phyloP scores from a whole-genome alignment of 2,329 filamentous ascomycete species.

The Ascosphaera acerosa region DNA sequence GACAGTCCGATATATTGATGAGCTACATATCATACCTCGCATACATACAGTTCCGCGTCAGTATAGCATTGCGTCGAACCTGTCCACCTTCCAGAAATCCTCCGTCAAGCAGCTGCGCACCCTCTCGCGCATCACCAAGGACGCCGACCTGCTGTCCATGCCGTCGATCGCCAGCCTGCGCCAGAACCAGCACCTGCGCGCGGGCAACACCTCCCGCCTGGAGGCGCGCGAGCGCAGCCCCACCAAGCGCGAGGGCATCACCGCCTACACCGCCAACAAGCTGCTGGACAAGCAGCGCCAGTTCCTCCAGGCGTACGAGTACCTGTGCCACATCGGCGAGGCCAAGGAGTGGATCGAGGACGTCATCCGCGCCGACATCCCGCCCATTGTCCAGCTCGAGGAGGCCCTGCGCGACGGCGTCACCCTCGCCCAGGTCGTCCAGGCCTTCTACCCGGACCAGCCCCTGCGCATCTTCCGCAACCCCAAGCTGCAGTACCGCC shows the following conservation, averaged over 20 bases:
- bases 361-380: slow-evolving; percentile 60
- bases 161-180: slow-evolving; percentile 67
- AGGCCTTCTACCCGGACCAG: slow-evolving; percentile 56
- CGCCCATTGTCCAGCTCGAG: slow-evolving; percentile 79
- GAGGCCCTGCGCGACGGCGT: slow-evolving; percentile 82
- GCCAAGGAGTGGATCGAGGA: slow-evolving; percentile 98
- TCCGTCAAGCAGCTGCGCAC: slow-evolving; percentile 75
- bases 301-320: slow-evolving; percentile 91
- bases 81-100: slow-evolving; percentile 63
- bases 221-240: slow-evolving; percentile 10
- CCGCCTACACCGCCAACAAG: slow-evolving; percentile 57
- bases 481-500: slow-evolving; percentile 66
- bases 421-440: slow-evolving; percentile 79
- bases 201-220: slow-evolving; percentile 24
- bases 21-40: too few relatives aligned
- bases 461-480: slow-evolving; percentile 64
- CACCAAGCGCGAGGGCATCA: slow-evolving; percentile 26
- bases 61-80: slow-evolving; percentile 41
- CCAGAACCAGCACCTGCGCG: slow-evolving; percentile 40
- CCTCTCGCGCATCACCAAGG: slow-evolving; percentile 54
- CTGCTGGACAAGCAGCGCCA: slow-evolving; percentile 99
- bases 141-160: slow-evolving; percentile 65
- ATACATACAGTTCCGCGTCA: too few relatives aligned
- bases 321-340: slow-evolving; percentile 95
- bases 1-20: too few relatives aligned